Evolutionary conservation across 768 basidiomycete genomes (phyloP).

Genomic region (Naganishia friedmannii): DNA sequence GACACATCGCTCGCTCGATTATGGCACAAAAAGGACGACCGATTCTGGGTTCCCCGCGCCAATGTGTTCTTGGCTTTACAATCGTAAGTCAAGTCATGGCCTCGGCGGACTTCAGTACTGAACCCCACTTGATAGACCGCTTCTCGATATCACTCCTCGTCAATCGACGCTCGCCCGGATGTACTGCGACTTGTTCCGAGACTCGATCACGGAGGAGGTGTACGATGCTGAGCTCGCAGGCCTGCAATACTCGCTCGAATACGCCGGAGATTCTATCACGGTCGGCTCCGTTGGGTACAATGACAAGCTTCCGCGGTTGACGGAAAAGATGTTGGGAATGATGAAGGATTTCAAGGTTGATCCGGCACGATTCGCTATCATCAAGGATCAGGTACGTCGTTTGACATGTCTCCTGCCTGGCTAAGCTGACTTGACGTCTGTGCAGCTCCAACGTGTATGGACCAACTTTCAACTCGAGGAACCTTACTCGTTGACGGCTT

Average conservation of each 20-base stretch:
- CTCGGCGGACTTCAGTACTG: neutral
- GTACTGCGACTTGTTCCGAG: slow-evolving; percentile 78
- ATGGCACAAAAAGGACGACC: slow-evolving; percentile 98
- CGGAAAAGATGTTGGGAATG: slow-evolving; percentile 68
- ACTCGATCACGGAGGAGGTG: slow-evolving; percentile 81
- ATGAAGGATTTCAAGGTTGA: slow-evolving; percentile 65
- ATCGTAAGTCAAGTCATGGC: slow-evolving; percentile 33
- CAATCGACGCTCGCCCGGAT: slow-evolving; percentile 76
- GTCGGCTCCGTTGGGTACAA: slow-evolving; percentile 79
- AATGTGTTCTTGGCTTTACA: slow-evolving; percentile 61
- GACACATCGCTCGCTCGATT: slow-evolving; percentile 69
- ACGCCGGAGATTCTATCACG: slow-evolving; percentile 65
- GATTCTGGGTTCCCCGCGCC: slow-evolving; percentile 91
- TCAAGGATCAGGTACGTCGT: slow-evolving; percentile 72
- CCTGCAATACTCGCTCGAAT: slow-evolving; percentile 67
- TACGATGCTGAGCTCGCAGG: slow-evolving; percentile 93
- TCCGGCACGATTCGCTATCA: slow-evolving; percentile 70
- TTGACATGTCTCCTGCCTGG: neutral
- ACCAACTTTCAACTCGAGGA: slow-evolving; percentile 83
- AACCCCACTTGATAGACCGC: slow-evolving; percentile 43
- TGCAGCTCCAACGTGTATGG: slow-evolving; percentile 70
- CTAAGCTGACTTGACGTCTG: slow-evolving; percentile 9
- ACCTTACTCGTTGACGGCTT: slow-evolving; percentile 74
- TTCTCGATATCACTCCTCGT: slow-evolving; percentile 59
- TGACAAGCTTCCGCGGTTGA: slow-evolving; percentile 75